Evolutionary conservation across 2,329 filamentous ascomycete species (phyloP).

Genomic region (Phialocephala subalpina): DNA sequence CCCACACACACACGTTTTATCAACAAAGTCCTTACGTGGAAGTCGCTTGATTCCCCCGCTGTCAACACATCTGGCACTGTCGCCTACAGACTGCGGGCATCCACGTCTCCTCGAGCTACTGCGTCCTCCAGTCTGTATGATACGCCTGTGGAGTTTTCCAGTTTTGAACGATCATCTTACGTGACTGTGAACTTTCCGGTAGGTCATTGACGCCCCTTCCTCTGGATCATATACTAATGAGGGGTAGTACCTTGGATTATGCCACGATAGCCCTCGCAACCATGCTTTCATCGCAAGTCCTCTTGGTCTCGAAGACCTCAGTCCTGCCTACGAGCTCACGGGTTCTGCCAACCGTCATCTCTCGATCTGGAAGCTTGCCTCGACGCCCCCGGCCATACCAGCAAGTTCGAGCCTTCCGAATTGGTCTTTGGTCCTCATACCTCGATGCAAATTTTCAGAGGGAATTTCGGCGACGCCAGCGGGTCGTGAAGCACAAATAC

Average conservation of each 20-base stretch:
- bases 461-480: conserved; percentile 54
- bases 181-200: not conserved
- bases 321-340: conserved; percentile 20
- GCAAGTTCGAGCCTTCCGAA: conserved; percentile 57
- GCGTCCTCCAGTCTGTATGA: not conserved
- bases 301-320: conserved; percentile 30
- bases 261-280: conserved; percentile 30
- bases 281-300: conserved; percentile 40
- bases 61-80: not conserved
- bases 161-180: not conserved
- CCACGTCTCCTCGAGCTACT: not conserved
- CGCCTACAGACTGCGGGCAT: not conserved
- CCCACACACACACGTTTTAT: not conserved
- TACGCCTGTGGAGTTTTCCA: not conserved
- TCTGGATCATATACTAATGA: not conserved
- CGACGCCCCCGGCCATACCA: conserved; percentile 37
- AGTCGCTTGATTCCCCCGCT: not conserved
- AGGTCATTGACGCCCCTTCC: not conserved
- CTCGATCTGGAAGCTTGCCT: conserved; percentile 24
- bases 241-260: conserved; percentile 24
- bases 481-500: conserved; percentile 54
- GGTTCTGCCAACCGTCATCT: conserved; percentile 23
- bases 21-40: not conserved
- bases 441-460: conserved; percentile 51
- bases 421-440: conserved; percentile 56